Conservation (phyloP, 768 basidiomycete species). For the Tylopilus intermedius region DNA sequence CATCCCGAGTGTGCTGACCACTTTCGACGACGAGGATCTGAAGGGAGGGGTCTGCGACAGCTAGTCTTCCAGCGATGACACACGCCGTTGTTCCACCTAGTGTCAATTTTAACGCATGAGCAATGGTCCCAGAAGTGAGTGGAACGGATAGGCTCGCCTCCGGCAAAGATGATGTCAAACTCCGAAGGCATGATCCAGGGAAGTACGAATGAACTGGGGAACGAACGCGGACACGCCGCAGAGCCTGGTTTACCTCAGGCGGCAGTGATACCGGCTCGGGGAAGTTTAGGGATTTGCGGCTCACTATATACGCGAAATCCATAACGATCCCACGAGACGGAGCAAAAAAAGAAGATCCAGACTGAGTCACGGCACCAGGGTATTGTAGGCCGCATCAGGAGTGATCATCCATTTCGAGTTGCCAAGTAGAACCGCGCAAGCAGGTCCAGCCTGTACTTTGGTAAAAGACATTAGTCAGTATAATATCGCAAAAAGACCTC, state of each 20-base stretch:
- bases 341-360: not conserved
- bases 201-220: no score
- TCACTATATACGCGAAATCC: not conserved
- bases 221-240: no score
- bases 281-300: no score
- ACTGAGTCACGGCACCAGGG: no score
- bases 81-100: slow-evolving; percentile 52
- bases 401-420: no score
- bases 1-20: slow-evolving; percentile 46
- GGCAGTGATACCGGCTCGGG: no score
- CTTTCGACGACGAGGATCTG: slow-evolving; percentile 60
- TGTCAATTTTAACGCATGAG: not conserved
- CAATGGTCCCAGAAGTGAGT: not conserved
- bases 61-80: slow-evolving; percentile 47
- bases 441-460: no score
- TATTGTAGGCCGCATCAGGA: no score
- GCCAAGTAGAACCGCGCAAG: no score
- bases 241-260: no score
- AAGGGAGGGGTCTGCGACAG: slow-evolving; percentile 47
- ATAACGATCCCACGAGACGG: not conserved
- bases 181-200: not conserved
- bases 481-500: no score
- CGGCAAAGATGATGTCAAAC: slow-evolving; percentile 55
- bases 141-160: slow-evolving; percentile 34
- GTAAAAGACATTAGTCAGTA: no score